These are phyloP conservation scores for Lactarius sp. DNA, from an alignment of 768 basidiomycete genomes.

Conservation along the genomic window DNA sequence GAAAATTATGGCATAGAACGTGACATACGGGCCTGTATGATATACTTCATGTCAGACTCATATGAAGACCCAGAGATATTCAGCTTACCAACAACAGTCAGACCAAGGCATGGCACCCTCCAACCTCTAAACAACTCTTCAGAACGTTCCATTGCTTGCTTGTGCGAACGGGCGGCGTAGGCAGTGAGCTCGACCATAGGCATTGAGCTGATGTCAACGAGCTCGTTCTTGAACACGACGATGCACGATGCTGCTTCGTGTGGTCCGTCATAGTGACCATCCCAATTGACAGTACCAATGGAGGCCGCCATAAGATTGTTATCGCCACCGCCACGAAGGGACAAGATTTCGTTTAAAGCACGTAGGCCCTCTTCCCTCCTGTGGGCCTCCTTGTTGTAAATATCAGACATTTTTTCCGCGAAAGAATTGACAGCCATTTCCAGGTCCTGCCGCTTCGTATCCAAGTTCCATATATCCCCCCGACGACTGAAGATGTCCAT, in stretches of 20 bases:
- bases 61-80: not conserved
- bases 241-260: not conserved
- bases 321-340: not conserved
- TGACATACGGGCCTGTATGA: not conserved
- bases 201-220: not conserved
- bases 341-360: no score
- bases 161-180: not conserved
- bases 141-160: not conserved
- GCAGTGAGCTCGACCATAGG: not conserved
- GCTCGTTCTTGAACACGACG: not conserved
- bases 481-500: not conserved
- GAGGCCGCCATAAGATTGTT: not conserved
- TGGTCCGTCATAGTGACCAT: not conserved
- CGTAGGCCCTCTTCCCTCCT: no score
- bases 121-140: not conserved
- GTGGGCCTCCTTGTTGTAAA: no score
- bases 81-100: not conserved
- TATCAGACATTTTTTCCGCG: no score
- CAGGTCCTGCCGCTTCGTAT: no score
- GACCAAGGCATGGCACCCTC: slow-evolving; percentile 2
- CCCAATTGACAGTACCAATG: not conserved
- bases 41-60: not conserved
- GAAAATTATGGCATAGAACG: not conserved
- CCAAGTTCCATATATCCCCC: no score
- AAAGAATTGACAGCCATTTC: no score